phyloP scores from a whole-genome alignment of 2,329 filamentous ascomycete species.

The Clarireedia paspali region DNA sequence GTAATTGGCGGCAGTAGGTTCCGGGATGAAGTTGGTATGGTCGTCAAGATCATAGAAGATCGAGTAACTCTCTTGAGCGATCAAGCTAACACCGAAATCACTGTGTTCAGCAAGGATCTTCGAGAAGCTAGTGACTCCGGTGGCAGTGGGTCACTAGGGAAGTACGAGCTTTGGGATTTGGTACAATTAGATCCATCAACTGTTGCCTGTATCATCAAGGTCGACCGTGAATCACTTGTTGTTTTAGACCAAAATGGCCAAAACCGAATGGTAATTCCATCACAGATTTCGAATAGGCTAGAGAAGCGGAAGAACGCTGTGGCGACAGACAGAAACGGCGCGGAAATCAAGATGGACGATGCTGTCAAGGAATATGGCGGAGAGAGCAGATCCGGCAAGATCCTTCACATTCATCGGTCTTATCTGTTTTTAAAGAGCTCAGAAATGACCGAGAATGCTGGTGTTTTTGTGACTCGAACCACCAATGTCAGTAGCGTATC shows the following conservation, averaged over 20 bases:
- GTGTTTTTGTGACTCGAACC: slow-evolving; percentile 81
- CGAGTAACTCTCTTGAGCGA: slow-evolving; percentile 89
- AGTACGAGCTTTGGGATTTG: slow-evolving; percentile 87
- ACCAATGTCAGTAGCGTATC: slow-evolving; percentile 83
- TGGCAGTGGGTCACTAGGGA: slow-evolving; percentile 73
- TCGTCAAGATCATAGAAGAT: slow-evolving; percentile 88
- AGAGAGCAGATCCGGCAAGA: slow-evolving; percentile 77
- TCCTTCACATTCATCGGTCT: slow-evolving; percentile 90
- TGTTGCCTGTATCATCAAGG: slow-evolving; percentile 88
- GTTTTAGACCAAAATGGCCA: slow-evolving; percentile 88
- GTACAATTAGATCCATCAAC: slow-evolving; percentile 90
- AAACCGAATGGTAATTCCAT: slow-evolving; percentile 74
- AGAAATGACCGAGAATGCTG: slow-evolving; percentile 74
- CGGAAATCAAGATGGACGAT: slow-evolving; percentile 86
- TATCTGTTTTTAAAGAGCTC: slow-evolving; percentile 86
- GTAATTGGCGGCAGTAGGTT: slow-evolving; percentile 94
- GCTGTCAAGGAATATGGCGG: slow-evolving; percentile 86
- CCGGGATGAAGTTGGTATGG: slow-evolving; percentile 92
- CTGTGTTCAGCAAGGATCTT: slow-evolving; percentile 95
- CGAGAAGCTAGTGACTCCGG: slow-evolving; percentile 89
- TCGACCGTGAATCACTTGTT: slow-evolving; percentile 85
- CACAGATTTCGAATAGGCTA: slow-evolving; percentile 85
- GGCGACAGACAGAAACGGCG: slow-evolving; percentile 85
- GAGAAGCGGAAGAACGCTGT: slow-evolving; percentile 77
- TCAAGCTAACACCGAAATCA: slow-evolving; percentile 87